Evolutionary conservation across 257 asterid genomes (phyloP), one percentile per base, ranked within the genome.

Genomic region (Scutellaria minor): DNA sequence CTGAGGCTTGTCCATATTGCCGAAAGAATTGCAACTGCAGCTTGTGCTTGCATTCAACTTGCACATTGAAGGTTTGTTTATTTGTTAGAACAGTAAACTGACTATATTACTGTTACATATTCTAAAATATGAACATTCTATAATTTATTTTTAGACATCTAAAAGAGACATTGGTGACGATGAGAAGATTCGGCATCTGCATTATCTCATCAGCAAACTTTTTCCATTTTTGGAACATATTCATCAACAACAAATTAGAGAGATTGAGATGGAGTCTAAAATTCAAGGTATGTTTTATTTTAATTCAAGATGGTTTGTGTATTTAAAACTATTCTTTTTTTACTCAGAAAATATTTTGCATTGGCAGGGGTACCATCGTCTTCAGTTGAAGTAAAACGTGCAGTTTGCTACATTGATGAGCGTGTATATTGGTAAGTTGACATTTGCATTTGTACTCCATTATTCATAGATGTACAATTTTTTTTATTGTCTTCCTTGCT

Each of bases 11-110:
- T 76, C 97, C 99, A 27, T 79, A 70, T 54, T 94, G 99, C 78
- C 81, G 92, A 22, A 83, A 80, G 55, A 87, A 80, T 64, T 94
- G 99, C 85, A 94, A 94, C 79, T 94, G 99, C 87, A 84, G 88
- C 84, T 68, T 70, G 66, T 94, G 99, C 84, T 87, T 94, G 81
- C 95, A 80, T 72, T 82, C 90, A 41, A 62, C 85, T 71, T 84
- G 83, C 77, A 57, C 35, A 13, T 27, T 83, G 63, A 85, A 85
- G 97, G 97, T 93, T 59, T 63, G 78, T 66, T 71, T 50, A 20
- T 61, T 82, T 59, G 35, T 37, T 68, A n/a, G 75, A 27, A 61
- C 45, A 59, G 35, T 74, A 22, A 71, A 46, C 7, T 71, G 27
- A 64, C 31, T 55, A 37, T 40, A 10, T 52, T 60, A 40, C 64